A percentile compares a stretch with the other conserved stretches of the same genome.
phyloP scores from a whole-genome alignment of 306 rosid genomes.

The Cicer judaicum region DNA sequence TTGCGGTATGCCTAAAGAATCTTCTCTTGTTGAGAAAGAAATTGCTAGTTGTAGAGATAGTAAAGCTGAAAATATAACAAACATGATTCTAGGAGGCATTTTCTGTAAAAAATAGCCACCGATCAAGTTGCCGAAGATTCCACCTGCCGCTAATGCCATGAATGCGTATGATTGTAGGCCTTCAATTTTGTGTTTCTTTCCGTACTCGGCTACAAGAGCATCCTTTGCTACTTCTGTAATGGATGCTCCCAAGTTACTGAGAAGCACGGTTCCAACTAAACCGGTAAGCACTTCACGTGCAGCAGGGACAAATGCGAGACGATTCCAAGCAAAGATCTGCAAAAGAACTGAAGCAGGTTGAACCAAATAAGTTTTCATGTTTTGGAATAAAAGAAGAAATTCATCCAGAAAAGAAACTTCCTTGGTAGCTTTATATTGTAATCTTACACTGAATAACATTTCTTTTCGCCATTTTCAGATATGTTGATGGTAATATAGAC shows the following conservation, averaged over 20 bases:
- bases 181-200: constrained; percentile 62
- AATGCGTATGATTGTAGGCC: constrained; percentile 85
- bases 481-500: too few species aligned
- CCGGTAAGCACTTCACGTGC: constrained; percentile 64
- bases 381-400: background rate
- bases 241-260: constrained; percentile 91
- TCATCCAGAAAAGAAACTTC: background rate
- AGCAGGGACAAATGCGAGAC: constrained; percentile 66
- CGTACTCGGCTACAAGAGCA: constrained; percentile 92
- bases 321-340: constrained; percentile 88
- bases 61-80: constrained; percentile 57
- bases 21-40: constrained; percentile 68
- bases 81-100: constrained; percentile 70
- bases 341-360: constrained; percentile 70
- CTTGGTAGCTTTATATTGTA: too few species aligned
- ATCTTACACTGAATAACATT: too few species aligned
- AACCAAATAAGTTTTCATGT: constrained; percentile 39
- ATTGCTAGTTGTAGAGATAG: constrained; percentile 65
- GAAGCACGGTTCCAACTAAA: constrained; percentile 67
- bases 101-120: constrained; percentile 74
- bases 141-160: constrained; percentile 90
- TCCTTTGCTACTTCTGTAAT: constrained; percentile 88
- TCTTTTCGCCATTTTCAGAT: too few species aligned
- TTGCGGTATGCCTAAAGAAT: constrained; percentile 65
- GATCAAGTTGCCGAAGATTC: constrained; percentile 80